Base-by-base conservation (phyloP, 768 basidiomycete species). In the Hortiboletus flavorubellus region DNA sequence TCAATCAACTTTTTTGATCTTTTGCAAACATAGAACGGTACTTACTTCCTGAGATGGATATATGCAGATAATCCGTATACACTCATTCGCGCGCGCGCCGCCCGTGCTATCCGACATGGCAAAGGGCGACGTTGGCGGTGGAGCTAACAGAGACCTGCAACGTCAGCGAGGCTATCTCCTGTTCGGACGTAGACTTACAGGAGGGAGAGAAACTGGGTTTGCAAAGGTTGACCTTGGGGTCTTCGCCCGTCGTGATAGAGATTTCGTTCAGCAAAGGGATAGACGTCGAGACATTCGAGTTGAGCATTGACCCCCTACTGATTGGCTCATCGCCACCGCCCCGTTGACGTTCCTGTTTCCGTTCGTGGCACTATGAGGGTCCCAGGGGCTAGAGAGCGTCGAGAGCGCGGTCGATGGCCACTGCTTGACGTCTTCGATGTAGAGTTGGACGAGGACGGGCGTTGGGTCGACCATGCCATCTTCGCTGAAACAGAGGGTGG, bases 261-360 rank as follows among this genome's bases (percentile, higher is more conserved):
- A 71, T 62, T 14, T 45, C 14, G 1, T 39, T 51, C 18, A 46
- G 16, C n/a, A 52, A 50, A 1, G 70, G 68, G 4, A 70, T 31
- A 30, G 72, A 70, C 46, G 70, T 14, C 4, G 55, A 54, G n/a
- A 70, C 68, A 51, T 57, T 64, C 47, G 59, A 52, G 54, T 64
- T 70, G 39, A 70, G 60, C 1, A 43, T 61, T 1, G 48, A 4
- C 0, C n/a, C 42, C 11, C 37, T 61, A 2, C 16, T 12, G 26
- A 8, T 3, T 1, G 21, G 21, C 21, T 21, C 21, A 21, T 21
- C 21, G 21, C 21, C 21, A 21, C 21, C 21, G 21, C 21, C 21
- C 21, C 2, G 21, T 21, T 21, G 26, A 4, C 26, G 2, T 26
- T 26, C 26, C 26, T 5, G 26, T 26, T 26, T 21, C 34, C 34